Evolutionary conservation across 805 yeast species (phyloP).

Genomic region (Metschnikowia santaceciliae): DNA sequence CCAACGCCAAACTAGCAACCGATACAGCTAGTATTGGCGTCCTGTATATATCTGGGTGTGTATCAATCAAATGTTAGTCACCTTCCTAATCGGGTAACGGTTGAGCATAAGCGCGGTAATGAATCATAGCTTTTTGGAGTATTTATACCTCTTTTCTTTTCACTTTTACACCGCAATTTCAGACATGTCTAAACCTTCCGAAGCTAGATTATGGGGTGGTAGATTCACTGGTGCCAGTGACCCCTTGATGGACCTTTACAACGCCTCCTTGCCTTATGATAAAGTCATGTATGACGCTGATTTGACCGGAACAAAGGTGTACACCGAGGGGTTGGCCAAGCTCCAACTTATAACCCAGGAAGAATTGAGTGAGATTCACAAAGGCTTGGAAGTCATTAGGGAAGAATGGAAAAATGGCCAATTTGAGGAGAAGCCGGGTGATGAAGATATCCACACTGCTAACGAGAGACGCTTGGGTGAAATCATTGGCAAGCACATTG

Average conservation of each 20-base stretch:
- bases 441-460: constrained; percentile 98
- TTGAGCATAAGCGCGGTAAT: constrained; percentile 22
- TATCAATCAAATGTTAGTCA: constrained; percentile 2
- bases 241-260: constrained; percentile 95
- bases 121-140: constrained; percentile 12
- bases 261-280: constrained; percentile 95
- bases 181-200: constrained; percentile 44
- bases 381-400: constrained; percentile 68
- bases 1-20: too few species aligned
- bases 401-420: constrained; percentile 73
- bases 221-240: constrained; percentile 96
- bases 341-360: constrained; percentile 67
- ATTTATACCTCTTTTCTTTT: neutral
- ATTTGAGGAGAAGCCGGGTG: constrained; percentile 79
- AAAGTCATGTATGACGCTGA: constrained; percentile 93
- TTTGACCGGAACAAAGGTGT: constrained; percentile 88
- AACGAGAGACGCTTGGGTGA: constrained; percentile 98
- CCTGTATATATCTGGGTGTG: neutral
- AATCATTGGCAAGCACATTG: constrained; percentile 84
- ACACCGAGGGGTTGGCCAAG: constrained; percentile 81
- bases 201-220: constrained; percentile 93
- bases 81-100: constrained; percentile 10
- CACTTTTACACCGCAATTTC: neutral
- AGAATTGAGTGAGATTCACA: constrained; percentile 77
- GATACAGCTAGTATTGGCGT: too few species aligned